Conservation (phyloP, 768 basidiomycete genomes). For the Sutorius australiensis region DNA sequence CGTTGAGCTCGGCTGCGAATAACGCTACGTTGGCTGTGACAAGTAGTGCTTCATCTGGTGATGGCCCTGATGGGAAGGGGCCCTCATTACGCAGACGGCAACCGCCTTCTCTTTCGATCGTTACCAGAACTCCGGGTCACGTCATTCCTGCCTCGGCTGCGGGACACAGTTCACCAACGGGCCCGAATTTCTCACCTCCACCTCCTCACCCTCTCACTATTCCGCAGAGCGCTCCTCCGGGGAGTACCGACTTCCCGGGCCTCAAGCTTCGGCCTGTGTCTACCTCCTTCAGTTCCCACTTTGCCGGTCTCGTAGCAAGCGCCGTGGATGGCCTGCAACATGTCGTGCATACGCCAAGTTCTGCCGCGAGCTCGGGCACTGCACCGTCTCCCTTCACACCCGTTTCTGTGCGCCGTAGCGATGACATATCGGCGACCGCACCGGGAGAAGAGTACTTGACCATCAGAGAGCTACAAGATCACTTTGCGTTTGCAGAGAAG, state of each 20-base stretch:
- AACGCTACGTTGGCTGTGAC: slow-evolving; percentile 16
- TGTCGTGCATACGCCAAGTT: slow-evolving; percentile 51
- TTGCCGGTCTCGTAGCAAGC: slow-evolving; percentile 42
- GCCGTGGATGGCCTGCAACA: slow-evolving; percentile 29
- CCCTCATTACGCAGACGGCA: slow-evolving; percentile 26
- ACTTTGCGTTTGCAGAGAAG: slow-evolving; percentile 52
- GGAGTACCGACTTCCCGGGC: slow-evolving; percentile 57
- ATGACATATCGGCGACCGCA: slow-evolving; percentile 28
- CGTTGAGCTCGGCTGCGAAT: slow-evolving; percentile 22
- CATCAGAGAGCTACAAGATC: slow-evolving; percentile 56
- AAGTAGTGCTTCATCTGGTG: slow-evolving; percentile 2
- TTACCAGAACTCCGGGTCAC: slow-evolving; percentile 22
- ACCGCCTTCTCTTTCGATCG: slow-evolving; percentile 30
- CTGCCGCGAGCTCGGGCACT: slow-evolving; percentile 38
- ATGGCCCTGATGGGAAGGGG: slow-evolving; percentile 18
- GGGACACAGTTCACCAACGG: slow-evolving; percentile 10
- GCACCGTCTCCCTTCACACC: slow-evolving; percentile 49
- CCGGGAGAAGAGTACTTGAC: slow-evolving; percentile 43
- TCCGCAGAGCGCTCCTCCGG: slow-evolving; percentile 65
- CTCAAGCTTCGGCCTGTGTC: slow-evolving; percentile 75
- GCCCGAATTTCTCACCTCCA: slow-evolving; percentile 10
- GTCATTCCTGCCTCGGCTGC: slow-evolving; percentile 9
- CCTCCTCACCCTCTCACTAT: slow-evolving; percentile 15
- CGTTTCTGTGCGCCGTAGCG: slow-evolving; percentile 31
- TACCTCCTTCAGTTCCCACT: slow-evolving; percentile 68